Conservation (phyloP, 352 stramenopile species). For the Phytophthora capsici region DNA sequence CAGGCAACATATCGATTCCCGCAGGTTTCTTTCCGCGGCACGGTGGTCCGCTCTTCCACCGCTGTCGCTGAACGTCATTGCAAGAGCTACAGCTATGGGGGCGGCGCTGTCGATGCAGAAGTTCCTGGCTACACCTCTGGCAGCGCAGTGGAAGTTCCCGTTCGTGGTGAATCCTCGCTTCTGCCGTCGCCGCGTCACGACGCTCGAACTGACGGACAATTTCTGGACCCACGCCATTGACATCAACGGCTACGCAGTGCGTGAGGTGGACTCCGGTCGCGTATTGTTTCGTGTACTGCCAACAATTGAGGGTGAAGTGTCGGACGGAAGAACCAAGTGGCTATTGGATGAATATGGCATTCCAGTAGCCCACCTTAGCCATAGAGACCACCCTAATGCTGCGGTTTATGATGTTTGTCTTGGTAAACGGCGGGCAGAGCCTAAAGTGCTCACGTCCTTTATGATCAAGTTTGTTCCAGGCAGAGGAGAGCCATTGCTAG, state of each 20-base stretch:
- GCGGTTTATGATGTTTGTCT: conserved; percentile 44
- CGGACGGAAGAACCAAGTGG: conserved; percentile 42
- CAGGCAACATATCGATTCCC: not conserved
- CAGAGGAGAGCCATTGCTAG: conserved; percentile 37
- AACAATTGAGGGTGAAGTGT: conserved; percentile 25
- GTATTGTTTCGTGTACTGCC: conserved; percentile 44
- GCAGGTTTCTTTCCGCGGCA: not conserved
- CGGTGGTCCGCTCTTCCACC: not conserved
- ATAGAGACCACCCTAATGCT: conserved; percentile 15
- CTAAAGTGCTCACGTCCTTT: conserved; percentile 40
- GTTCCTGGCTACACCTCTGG: conserved; percentile 41
- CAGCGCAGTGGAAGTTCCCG: conserved; percentile 51
- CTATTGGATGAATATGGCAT: conserved; percentile 51
- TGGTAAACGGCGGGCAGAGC: conserved; percentile 33
- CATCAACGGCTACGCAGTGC: conserved; percentile 39
- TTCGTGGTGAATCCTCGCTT: conserved; percentile 53
- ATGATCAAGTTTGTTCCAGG: conserved; percentile 43
- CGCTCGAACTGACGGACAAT: conserved; percentile 46
- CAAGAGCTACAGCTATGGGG: conserved; percentile 18
- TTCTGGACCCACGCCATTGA: conserved; percentile 46
- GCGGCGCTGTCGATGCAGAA: conserved; percentile 37
- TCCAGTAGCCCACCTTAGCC: conserved; percentile 37
- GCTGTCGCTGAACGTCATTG: conserved; percentile 3
- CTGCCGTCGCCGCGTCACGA: conserved; percentile 38
- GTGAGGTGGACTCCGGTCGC: conserved; percentile 33